A percentile compares a stretch with the other conserved stretches of the same genome.
Evolutionary conservation across 139 green algal species (phyloP).

Genomic region (Volvox reticuliferus): DNA sequence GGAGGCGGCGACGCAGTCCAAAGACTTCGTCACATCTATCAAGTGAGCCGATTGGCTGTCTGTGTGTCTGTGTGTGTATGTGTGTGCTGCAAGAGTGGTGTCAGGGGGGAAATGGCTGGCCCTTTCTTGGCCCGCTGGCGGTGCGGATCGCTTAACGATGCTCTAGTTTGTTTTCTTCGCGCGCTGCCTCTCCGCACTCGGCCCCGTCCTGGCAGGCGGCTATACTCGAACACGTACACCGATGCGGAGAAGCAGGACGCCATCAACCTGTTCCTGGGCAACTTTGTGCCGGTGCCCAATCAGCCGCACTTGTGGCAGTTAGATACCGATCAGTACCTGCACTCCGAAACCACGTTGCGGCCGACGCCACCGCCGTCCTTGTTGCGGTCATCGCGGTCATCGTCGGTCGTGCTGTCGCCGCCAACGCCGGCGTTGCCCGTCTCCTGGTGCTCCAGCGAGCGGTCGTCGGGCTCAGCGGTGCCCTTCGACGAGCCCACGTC

Average conservation of each 20-base stretch:
- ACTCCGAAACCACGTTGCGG: slow-evolving; percentile 53
- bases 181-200: background rate
- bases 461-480: background rate
- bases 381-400: background rate
- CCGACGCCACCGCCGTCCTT: background rate
- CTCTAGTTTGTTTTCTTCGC: background rate
- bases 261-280: slow-evolving; percentile 96
- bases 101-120: background rate
- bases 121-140: background rate
- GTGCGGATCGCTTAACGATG: background rate
- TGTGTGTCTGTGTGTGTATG: too few relatives aligned
- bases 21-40: slow-evolving; percentile 66
- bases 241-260: slow-evolving; percentile 95
- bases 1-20: slow-evolving; percentile 71
- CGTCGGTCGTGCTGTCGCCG: background rate
- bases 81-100: background rate
- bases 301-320: slow-evolving; percentile 87
- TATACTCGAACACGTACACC: slow-evolving; percentile 91
- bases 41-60: slow-evolving; percentile 3
- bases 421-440: background rate
- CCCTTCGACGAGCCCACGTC: background rate
- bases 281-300: slow-evolving; percentile 68
- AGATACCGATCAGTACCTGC: slow-evolving; percentile 86
- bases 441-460: background rate
- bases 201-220: slow-evolving; percentile 64